Conservation (phyloP, 371 early-diverging fungal genomes). For the Modicella reniformis region DNA sequence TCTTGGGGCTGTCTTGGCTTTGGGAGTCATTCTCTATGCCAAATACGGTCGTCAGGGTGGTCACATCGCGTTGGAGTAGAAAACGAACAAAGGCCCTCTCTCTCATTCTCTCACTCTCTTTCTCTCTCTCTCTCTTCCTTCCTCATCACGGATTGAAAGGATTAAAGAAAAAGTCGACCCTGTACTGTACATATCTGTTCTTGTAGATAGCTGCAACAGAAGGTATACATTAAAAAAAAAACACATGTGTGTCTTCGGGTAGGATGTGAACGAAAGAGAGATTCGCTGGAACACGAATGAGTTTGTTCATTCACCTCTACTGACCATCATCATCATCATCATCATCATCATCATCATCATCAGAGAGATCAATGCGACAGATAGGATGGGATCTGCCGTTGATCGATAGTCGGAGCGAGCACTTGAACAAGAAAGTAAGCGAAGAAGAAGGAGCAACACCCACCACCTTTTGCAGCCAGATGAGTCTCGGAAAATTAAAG, state of each 20-base stretch:
- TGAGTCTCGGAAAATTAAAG: not conserved
- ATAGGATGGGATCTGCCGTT: not conserved
- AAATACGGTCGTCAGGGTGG: conserved; percentile 35
- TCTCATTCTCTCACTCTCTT: not conserved
- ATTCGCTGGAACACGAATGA: no score
- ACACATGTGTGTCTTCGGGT: no score
- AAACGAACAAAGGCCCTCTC: not conserved
- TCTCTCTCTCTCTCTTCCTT: no score
- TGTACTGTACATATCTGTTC: not conserved
- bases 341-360: conserved; percentile 1
- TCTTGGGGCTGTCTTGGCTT: conserved; percentile 21
- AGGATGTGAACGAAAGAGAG: no score
- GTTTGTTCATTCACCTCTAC: no score
- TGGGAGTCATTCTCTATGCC: conserved; percentile 37
- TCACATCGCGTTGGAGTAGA: conserved; percentile 41
- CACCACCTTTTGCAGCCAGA: not conserved
- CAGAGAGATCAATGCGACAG: not conserved
- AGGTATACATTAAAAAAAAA: no score
- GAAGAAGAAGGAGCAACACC: not conserved
- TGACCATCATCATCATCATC: conserved; percentile 13
- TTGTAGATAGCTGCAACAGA: conserved; percentile 6
- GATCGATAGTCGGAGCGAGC: not conserved
- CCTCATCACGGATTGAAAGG: no score
- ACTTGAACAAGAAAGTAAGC: not conserved
- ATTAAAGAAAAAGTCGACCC: no score